Evolutionary conservation across 495 filamentous ascomycete genomes (phyloP), one percentile per base, ranked within the genome.

Genomic region (Chaetomidium leptoderma): DNA sequence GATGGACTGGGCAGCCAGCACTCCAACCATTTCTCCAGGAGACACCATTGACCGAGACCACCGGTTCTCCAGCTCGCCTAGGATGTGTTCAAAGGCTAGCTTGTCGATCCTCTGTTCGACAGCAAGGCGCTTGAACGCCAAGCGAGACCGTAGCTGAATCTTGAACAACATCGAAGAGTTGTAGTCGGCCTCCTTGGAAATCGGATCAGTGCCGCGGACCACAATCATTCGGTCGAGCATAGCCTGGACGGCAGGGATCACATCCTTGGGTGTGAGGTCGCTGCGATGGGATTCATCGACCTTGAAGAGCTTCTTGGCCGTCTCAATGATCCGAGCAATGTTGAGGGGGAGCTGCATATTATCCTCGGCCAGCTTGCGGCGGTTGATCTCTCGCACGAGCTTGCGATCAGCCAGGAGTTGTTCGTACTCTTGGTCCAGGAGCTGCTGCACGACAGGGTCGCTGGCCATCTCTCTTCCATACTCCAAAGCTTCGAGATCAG

Each of bases 21-120:
- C 95, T 70, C 93, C 93, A 53, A 97, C 95, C 93, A 99, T 99
- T 71, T 99, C 93, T 62, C 93, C 93, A 32, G 93, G 90, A 59
- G 83, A 86, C 35, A 95, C 93, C 54, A 82, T 78, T 43, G 95
- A 83, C 65, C 84, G 82, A 19, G 83, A 78, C 79, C 95, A 99
- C 39, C 90, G 83, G 65, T 76, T 87, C 76, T 97, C 90, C 36
- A 97, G 78, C 60, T 96, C 92, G 60, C 95, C 95, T 29, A 99
- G 69, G 48, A 97, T 86, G 68, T 96, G 89, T 49, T 92, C 86
- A 68, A 99, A 92, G 3, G 93, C 92, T 40, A 96, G 81, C 68
- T 90, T 95, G 74, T 90, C 95, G 60, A 97, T 76, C 21, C 84
- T 86, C 62, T 93, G 84, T 53, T 90, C 81, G 29, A 87, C 85